These are phyloP conservation scores for Aureobasidium pullulans DNA, from an alignment of 2,329 filamentous ascomycete genomes.

Conservation along the genomic window DNA sequence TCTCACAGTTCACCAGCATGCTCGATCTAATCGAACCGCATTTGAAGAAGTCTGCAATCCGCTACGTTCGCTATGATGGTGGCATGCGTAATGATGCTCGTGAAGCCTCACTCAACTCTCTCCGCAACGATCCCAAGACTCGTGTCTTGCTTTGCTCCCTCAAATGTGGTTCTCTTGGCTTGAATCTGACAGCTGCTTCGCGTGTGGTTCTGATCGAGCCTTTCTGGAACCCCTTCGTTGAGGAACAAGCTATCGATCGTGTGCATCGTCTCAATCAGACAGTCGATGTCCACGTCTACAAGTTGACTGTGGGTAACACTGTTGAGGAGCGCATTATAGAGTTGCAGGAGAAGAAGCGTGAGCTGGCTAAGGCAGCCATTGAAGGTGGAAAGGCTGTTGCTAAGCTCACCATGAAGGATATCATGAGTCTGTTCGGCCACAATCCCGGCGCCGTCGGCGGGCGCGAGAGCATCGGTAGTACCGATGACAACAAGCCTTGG, in stretches of 20 bases:
- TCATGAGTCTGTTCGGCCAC: constrained; percentile 78
- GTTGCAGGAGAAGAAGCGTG: constrained; percentile 86
- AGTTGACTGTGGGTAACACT: constrained; percentile 75
- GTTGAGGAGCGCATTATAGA: constrained; percentile 95
- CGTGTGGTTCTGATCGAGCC: constrained; percentile 92
- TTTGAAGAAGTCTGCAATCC: constrained; percentile 63
- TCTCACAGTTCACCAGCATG: constrained; percentile 98
- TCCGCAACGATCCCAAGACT: constrained; percentile 67
- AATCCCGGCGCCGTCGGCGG: constrained; percentile 46
- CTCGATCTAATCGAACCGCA: constrained; percentile 93
- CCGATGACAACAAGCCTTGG: constrained; percentile 27
- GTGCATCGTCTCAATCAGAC: constrained; percentile 98
- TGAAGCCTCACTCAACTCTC: constrained; percentile 71
- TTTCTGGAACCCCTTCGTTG: constrained; percentile 97
- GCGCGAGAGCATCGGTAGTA: constrained; percentile 16
- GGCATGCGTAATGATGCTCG: constrained; percentile 89
- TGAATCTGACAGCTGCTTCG: constrained; percentile 90
- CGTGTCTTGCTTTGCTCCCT: constrained; percentile 86
- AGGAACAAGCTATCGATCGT: constrained; percentile 97
- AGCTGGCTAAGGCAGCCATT: constrained; percentile 84
- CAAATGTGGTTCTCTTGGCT: constrained; percentile 84
- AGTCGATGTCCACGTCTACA: constrained; percentile 89
- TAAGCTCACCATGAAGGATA: constrained; percentile 88
- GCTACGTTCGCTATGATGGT: constrained; percentile 86
- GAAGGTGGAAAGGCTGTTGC: constrained; percentile 71